phyloP scores from a whole-genome alignment of 2,329 filamentous ascomycete species.

The Alternaria longipes region DNA sequence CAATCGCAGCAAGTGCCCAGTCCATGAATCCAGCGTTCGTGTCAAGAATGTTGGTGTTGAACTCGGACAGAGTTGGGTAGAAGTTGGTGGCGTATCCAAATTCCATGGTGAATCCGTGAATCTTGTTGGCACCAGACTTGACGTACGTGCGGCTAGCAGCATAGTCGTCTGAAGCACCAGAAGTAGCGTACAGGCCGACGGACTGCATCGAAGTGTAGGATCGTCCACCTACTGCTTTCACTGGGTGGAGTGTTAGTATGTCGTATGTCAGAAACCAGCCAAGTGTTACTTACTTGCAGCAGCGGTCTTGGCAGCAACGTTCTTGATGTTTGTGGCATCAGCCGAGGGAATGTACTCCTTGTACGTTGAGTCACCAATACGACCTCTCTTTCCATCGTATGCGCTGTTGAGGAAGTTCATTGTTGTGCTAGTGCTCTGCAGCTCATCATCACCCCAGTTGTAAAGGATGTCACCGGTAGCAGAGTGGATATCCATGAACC shows the following conservation, averaged over 20 bases:
- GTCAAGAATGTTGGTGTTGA: constrained; percentile 53
- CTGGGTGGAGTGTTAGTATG: constrained; percentile 13
- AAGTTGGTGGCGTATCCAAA: constrained; percentile 52
- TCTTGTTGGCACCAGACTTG: constrained; percentile 48
- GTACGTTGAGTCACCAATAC: constrained; percentile 63
- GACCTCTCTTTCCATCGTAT: constrained; percentile 63
- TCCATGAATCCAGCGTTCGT: constrained; percentile 55
- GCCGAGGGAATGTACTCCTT: constrained; percentile 53
- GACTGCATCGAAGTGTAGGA: constrained; percentile 45
- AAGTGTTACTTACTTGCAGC: constrained; percentile 28
- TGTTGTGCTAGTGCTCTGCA: constrained; percentile 56
- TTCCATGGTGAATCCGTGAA: constrained; percentile 45
- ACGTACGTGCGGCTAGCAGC: constrained; percentile 51
- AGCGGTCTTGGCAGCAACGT: constrained; percentile 45
- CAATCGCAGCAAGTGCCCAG: constrained; percentile 50
- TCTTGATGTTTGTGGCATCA: constrained; percentile 47
- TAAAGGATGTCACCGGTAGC: constrained; percentile 63
- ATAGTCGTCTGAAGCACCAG: constrained; percentile 53
- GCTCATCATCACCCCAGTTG: constrained; percentile 66
- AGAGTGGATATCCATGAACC: constrained; percentile 69
- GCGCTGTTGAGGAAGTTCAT: constrained; percentile 64
- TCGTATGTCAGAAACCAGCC: not conserved
- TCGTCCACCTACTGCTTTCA: constrained; percentile 51
- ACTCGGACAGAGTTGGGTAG: constrained; percentile 53
- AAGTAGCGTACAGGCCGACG: constrained; percentile 51